Conservation (phyloP, 2,329 filamentous ascomycete genomes). For the Fusarium chuoi region DNA sequence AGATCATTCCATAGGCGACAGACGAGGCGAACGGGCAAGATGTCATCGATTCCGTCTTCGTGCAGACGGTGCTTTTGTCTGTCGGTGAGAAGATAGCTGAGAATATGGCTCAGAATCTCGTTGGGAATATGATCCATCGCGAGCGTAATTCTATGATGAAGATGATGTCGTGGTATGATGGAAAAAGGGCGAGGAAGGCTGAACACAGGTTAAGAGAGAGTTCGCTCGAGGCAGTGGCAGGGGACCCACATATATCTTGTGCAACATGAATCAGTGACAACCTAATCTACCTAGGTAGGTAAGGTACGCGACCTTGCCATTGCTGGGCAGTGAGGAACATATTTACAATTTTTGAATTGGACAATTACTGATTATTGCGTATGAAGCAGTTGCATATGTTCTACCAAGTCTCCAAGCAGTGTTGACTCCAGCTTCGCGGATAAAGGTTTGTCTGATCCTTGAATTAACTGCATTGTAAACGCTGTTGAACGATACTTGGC, state of each 20-base stretch:
- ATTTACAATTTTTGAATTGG: not conserved
- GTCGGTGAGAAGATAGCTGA: not conserved
- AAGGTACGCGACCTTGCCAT: too few relatives aligned
- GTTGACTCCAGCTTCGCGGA: too few relatives aligned
- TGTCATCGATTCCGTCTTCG: fast-evolving
- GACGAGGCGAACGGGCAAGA: slow-evolving; percentile 11
- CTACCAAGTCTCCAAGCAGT: too few relatives aligned
- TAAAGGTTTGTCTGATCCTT: too few relatives aligned
- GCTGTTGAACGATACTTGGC: too few relatives aligned
- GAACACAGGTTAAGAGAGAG: not conserved
- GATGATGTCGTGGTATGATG: fast-evolving
- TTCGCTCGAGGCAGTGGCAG: not conserved
- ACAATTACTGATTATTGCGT: not conserved
- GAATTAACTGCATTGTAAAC: too few relatives aligned
- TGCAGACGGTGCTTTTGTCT: not conserved
- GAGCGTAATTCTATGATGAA: not conserved
- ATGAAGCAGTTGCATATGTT: too few relatives aligned
- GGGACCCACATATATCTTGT: not conserved
- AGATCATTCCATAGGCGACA: slow-evolving; percentile 20
- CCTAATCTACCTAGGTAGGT: not conserved
- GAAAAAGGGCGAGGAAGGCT: not conserved
- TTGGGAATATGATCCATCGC: not conserved
- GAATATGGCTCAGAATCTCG: slow-evolving; percentile 4
- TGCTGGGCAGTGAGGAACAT: too few relatives aligned
- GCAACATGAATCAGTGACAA: not conserved